Evolutionary conservation across 768 basidiomycete genomes (phyloP).

Genomic region (Psilocybe cyanescens): DNA sequence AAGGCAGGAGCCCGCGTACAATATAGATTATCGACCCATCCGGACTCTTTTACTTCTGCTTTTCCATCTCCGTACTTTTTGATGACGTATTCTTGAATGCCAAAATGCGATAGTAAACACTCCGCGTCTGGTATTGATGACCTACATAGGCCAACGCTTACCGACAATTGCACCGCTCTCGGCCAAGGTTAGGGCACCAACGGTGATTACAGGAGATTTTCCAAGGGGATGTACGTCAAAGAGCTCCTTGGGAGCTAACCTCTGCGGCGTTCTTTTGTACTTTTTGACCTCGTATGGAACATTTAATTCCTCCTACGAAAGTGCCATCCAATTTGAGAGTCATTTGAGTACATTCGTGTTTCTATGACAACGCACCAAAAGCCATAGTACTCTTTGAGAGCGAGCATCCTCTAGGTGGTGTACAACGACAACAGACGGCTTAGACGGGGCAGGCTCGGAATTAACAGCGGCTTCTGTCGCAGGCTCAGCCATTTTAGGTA

Average conservation of each 20-base stretch:
- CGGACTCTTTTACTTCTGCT: conserved; percentile 25
- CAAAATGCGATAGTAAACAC: not conserved
- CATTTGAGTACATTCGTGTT: not conserved
- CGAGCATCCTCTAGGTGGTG: conserved; percentile 53
- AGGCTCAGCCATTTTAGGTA: no score
- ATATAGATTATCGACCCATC: conserved; percentile 38
- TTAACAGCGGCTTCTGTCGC: no score
- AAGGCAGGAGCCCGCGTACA: conserved; percentile 24
- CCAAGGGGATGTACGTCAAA: conserved; percentile 45
- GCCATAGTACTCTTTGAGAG: conserved; percentile 53
- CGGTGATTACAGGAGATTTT: conserved; percentile 50
- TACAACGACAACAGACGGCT: conserved; percentile 18
- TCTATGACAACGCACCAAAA: conserved; percentile 28
- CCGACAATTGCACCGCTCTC: conserved; percentile 48
- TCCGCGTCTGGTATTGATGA: not conserved
- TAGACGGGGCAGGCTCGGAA: not conserved
- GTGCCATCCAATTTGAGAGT: not conserved
- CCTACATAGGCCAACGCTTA: conserved; percentile 14
- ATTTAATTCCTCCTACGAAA: conserved; percentile 54
- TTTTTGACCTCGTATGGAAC: conserved; percentile 46
- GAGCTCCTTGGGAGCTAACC: conserved; percentile 40
- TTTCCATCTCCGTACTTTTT: conserved; percentile 38
- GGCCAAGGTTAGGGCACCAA: conserved; percentile 43
- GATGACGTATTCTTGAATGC: conserved; percentile 43
- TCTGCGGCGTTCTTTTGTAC: conserved; percentile 37